Base-by-base conservation (phyloP, 352 stramenopile species). In the Phytopythium litorale region DNA sequence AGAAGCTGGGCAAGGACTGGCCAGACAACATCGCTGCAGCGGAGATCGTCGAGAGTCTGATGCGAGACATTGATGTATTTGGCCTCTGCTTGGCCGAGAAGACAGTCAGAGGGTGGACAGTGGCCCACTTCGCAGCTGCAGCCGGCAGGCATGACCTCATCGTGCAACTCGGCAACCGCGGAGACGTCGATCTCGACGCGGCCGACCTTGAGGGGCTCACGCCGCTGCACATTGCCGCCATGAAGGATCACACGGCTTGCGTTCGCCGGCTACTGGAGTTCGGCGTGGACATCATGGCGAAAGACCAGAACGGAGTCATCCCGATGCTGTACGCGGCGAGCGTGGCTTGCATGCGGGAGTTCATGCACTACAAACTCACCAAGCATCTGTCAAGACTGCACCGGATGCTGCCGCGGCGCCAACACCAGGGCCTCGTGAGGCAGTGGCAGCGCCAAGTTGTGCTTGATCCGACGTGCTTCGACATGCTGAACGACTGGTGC, bases 401-500 rank as follows among this genome's bases (percentile, higher is more conserved):
- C 43, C 70, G 69, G n/a, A 83, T 87, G 72, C 51, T 75, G 18
- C 38, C 53, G 18, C 81, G 78, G 40, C 86, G 75, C 23, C 54
- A 81, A 33, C 60, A 78, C 16, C 67, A 69, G 58, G 82, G 73
- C 8, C 60, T 83, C 52, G 67, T 91, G 30, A 62, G 64, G 56
- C 66, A 71, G 25, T 90, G 78, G 80, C 73, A 86, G 53, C 70
- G 68, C 6, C 46, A 51, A 4, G 62, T 89, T 33, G 70, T 72
- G 40, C 60, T 60, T 21, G 75, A 89, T 12, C 68, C 79, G 11
- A 74, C 51, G 18, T 84, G 70, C 30, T 86, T 79, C 51, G 67
- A 79, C 48, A 84, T 90, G 63, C 40, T 92, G 3, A 92, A 92
- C 65, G 82, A 91, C 64, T 88, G 78, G 80, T 86, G 83, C 42